These are phyloP conservation scores for Elaeis oleifera DNA, from an alignment of 202 grass and related monocot species.

Conservation along the genomic window DNA sequence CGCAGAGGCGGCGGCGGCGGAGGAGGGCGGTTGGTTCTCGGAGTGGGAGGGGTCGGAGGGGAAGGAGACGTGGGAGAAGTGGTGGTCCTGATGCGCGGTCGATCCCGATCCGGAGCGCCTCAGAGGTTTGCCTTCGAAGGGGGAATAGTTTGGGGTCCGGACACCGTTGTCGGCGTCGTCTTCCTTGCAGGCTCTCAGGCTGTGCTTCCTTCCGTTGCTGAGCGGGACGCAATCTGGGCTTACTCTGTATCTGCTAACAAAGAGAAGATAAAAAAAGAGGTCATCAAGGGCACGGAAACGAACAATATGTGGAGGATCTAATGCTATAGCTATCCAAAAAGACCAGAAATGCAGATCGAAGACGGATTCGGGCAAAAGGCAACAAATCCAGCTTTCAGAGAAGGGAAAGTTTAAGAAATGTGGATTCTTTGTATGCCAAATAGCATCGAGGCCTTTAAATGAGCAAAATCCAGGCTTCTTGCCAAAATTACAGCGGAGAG, in stretches of 20 bases:
- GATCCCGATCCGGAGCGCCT: slow-evolving; percentile 15
- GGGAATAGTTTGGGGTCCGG: too few species aligned
- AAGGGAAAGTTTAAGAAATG: too few species aligned
- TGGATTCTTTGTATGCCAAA: too few species aligned
- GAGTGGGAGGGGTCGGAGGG: slow-evolving; percentile 3
- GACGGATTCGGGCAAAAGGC: too few species aligned
- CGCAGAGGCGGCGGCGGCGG: neutral
- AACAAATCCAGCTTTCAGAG: too few species aligned
- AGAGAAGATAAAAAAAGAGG: slow-evolving; percentile 1
- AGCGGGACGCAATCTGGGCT: slow-evolving; percentile 70
- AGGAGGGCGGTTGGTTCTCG: slow-evolving; percentile 29
- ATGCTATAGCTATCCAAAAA: too few species aligned
- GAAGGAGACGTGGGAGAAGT: too few species aligned
- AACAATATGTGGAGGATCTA: slow-evolving; percentile 8
- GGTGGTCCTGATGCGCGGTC: neutral
- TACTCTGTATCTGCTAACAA: slow-evolving; percentile 58
- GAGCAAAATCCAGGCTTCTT: too few species aligned
- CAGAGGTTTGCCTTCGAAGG: too few species aligned
- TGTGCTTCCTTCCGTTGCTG: slow-evolving; percentile 30
- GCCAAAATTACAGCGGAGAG: too few species aligned
- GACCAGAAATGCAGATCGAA: too few species aligned
- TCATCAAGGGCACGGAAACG: slow-evolving; percentile 18
- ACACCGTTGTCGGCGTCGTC: slow-evolving; percentile 22
- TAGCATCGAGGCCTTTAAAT: too few species aligned
- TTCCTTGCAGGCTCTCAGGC: slow-evolving; percentile 35